Evolutionary conservation across 73 alveolate genomes (phyloP).

Genomic region (Tetrahymena malaccensis): DNA sequence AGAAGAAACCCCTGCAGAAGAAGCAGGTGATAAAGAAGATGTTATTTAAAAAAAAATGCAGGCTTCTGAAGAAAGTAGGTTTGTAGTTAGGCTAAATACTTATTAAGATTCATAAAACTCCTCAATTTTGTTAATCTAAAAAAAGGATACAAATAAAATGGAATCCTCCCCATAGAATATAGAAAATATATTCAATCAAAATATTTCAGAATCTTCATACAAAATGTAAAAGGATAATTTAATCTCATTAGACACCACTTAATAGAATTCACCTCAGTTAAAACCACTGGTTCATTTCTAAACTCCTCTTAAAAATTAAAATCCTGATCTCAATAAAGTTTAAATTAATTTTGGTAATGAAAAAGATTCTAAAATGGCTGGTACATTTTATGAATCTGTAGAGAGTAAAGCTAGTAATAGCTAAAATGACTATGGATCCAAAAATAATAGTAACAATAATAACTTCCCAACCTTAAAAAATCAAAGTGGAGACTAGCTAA

Average conservation of each 20-base stretch:
- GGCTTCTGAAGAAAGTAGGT: neutral
- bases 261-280: neutral
- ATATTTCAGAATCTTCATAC: neutral
- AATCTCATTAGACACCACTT: neutral
- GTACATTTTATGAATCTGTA: too few species aligned
- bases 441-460: too few species aligned
- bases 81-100: neutral
- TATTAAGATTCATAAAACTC: neutral
- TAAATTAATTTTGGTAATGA: neutral
- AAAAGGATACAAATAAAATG: neutral
- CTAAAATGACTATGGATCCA: too few species aligned
- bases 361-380: too few species aligned
- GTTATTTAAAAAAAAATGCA: neutral
- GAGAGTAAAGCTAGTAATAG: too few species aligned
- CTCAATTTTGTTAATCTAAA: neutral
- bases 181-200: neutral
- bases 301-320: neutral
- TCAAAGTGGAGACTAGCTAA: neutral
- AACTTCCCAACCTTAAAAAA: neutral
- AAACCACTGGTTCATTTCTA: too few species aligned
- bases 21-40: neutral
- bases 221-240: too few species aligned
- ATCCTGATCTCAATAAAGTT: neutral
- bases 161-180: neutral
- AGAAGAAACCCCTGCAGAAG: neutral